A percentile compares a stretch with the other conserved stretches of the same genome.
These are phyloP conservation scores for Psilocybe sp. DNA, from an alignment of 768 basidiomycete genomes.

Conservation along the genomic window DNA sequence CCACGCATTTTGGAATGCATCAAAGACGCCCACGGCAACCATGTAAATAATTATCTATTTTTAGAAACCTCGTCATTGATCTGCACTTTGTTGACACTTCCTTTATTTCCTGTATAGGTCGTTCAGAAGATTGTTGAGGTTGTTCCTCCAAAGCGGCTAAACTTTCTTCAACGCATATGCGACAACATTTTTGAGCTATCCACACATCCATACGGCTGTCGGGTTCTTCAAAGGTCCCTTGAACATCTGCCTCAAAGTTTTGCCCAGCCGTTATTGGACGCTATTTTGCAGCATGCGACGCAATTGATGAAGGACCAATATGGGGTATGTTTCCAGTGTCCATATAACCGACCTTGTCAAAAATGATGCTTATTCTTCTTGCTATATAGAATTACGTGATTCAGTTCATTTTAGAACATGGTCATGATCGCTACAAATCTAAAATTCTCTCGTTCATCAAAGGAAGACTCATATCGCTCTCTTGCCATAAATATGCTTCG, in stretches of 20 bases:
- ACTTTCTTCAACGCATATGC: constrained; percentile 72
- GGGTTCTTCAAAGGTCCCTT: constrained; percentile 90
- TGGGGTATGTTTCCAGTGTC: constrained; percentile 51
- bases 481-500: constrained; percentile 90
- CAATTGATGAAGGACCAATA: constrained; percentile 89
- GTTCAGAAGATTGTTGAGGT: constrained; percentile 87
- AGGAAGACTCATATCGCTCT: constrained; percentile 76
- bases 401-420: constrained; percentile 88
- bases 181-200: constrained; percentile 80
- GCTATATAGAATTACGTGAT: constrained; percentile 82
- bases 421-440: constrained; percentile 63
- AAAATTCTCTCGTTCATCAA: constrained; percentile 66
- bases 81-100: too few species aligned
- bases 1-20: constrained; percentile 81
- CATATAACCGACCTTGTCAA: not conserved
- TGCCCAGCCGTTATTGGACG: constrained; percentile 73
- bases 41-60: constrained; percentile 51
- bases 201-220: constrained; percentile 90
- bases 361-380: not conserved
- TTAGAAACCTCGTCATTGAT: not conserved
- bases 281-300: constrained; percentile 69
- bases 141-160: constrained; percentile 71
- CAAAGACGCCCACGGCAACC: constrained; percentile 91
- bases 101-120: constrained; percentile 41
- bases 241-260: constrained; percentile 75